A percentile compares a stretch with the other conserved stretches of the same genome.
Conservation (phyloP, 2,329 filamentous ascomycete genomes). For the Fusarium acutatum region DNA sequence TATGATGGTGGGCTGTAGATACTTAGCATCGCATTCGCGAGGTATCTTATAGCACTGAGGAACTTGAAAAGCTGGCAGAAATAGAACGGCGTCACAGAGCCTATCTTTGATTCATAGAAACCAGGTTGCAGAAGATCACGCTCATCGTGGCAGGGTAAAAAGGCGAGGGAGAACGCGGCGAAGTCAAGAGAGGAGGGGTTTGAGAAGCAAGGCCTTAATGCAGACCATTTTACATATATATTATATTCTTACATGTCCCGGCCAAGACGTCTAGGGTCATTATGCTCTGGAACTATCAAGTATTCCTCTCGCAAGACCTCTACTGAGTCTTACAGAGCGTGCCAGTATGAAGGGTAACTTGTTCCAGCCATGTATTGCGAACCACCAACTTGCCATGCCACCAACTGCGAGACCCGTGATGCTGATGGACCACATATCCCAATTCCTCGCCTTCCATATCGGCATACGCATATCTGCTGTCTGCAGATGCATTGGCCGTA, state of each 20-base stretch:
- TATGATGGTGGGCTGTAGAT: neutral
- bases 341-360: conserved; percentile 15
- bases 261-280: neutral
- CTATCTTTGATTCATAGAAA: neutral
- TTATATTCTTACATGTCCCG: neutral
- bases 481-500: conserved; percentile 53
- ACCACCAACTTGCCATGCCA: conserved; percentile 30
- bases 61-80: neutral
- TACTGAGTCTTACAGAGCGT: neutral
- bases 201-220: neutral
- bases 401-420: conserved; percentile 16
- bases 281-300: neutral
- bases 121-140: neutral
- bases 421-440: conserved; percentile 46
- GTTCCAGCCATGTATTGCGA: conserved; percentile 23
- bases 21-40: neutral
- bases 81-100: neutral
- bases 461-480: conserved; percentile 55
- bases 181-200: neutral
- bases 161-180: neutral
- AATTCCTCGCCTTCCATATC: conserved; percentile 49
- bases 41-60: neutral
- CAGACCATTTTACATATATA: neutral
- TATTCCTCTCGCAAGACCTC: neutral
- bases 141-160: neutral